Base-by-base conservation (phyloP, 768 basidiomycete species). In the Pleurotus tuber-regium region DNA sequence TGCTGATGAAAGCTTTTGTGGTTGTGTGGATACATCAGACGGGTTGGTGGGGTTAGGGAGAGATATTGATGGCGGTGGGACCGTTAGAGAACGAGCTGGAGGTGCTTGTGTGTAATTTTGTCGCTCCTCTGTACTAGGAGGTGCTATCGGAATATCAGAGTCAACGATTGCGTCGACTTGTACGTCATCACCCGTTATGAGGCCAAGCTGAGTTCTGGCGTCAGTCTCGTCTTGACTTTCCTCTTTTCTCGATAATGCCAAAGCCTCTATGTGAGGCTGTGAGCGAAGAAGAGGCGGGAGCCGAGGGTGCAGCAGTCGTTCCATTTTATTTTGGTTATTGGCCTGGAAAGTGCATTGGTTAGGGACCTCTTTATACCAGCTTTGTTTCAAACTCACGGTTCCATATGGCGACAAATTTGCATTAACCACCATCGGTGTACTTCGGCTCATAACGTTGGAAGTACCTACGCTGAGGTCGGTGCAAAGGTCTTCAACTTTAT, bases 241-340 rank as follows among this genome's bases (percentile, higher is more conserved):
- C 56, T 90, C 86, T 2, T 70, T 67, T 23, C 74, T 76, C 57
- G 82, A 83, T 24, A 91, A 71, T 10, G 83, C 76, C 12, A 90
- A 62, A 1, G 74, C 65, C 55, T 87, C 87, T 9, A 87, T 62
- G 25, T 77, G 72, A 12, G 89, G 87, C 51, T 87, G 64, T 3
- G 85, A 74, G 39, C 86, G 82, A 48, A 90, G 72, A 10, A 89
- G 66, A 6, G 90, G 87, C 7, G 92, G 92, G 4, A 88, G 73
- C 18, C 89, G 84, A 40, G 91, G 90, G 59, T 93, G 92, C 9
- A 94, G 62, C 19, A 92, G 67, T 23, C 84, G 63, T 52, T 89
- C 87, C 19, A 48, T 5, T 21, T 14, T 21, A 10, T 48, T 11
- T 12, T n/a, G 28, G 10, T 48, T 18, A 9, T n/a, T 31, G n/a